phyloP scores from a whole-genome alignment of 2,329 filamentous ascomycete genomes.

The Didymella exigua region DNA sequence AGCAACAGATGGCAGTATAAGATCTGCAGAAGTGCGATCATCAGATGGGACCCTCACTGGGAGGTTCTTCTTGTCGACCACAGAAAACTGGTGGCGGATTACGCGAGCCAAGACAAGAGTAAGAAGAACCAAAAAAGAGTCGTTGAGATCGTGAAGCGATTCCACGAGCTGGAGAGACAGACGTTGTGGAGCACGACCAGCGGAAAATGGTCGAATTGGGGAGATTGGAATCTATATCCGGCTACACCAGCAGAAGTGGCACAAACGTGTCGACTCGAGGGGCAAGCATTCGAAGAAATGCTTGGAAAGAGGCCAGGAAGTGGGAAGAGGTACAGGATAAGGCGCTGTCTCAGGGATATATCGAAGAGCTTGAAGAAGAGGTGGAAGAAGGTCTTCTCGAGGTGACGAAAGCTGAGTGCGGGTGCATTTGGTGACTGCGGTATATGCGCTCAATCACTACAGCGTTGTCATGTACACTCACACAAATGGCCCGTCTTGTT shows the following conservation, averaged over 20 bases:
- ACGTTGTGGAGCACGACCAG: background rate
- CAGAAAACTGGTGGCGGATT: constrained; percentile 12
- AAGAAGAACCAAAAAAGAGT: background rate
- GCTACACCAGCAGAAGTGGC: constrained; percentile 3
- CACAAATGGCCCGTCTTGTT: too few relatives aligned
- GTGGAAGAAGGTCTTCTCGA: background rate
- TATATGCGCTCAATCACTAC: too few relatives aligned
- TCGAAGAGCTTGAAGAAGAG: background rate
- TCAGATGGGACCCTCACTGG: constrained; percentile 12
- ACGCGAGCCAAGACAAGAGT: constrained; percentile 6
- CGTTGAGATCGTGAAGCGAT: background rate
- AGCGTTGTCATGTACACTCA: too few relatives aligned
- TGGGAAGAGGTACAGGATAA: background rate
- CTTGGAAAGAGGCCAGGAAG: background rate
- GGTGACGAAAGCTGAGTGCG: background rate
- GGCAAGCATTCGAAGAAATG: background rate
- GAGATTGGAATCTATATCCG: constrained; percentile 7
- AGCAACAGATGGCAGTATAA: constrained; percentile 14
- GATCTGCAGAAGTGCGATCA: constrained; percentile 3
- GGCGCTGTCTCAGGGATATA: background rate
- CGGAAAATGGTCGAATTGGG: background rate
- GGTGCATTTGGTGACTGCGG: too few relatives aligned
- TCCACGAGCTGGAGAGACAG: background rate
- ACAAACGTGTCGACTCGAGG: constrained; percentile 8
- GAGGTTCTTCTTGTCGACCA: constrained; percentile 16